phyloP scores from a whole-genome alignment of 306 rosid genomes.

The Trifolium repens region DNA sequence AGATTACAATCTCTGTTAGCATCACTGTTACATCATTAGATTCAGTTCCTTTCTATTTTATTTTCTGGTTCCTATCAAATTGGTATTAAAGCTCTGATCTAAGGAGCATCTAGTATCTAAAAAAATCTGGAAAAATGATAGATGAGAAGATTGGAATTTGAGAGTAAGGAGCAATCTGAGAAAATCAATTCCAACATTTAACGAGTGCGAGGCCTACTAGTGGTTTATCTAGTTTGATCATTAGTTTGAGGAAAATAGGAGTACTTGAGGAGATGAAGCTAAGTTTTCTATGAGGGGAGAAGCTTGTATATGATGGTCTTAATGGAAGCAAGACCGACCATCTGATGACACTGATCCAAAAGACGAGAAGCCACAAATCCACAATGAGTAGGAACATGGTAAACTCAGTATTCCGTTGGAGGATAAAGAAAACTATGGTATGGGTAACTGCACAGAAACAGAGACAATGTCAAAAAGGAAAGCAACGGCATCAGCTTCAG shows the following conservation, averaged over 20 bases:
- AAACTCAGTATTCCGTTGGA: neutral
- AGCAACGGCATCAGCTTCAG: neutral
- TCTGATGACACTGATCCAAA: neutral
- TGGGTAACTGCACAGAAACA: neutral
- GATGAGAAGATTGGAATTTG: neutral
- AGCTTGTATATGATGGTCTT: neutral
- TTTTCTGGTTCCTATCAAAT: neutral
- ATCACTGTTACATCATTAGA: neutral
- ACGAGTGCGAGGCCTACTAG: neutral
- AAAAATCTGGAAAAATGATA: neutral
- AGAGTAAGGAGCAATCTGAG: neutral
- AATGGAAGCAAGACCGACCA: slow-evolving; percentile 7
- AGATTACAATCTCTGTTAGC: neutral
- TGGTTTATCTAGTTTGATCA: neutral
- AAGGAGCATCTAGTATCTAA: too few species aligned
- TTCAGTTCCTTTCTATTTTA: neutral
- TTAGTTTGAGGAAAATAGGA: neutral
- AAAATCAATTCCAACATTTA: neutral
- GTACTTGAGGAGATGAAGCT: neutral
- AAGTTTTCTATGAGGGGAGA: neutral
- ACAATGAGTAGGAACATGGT: neutral
- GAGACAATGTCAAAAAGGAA: neutral
- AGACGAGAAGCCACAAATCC: neutral
- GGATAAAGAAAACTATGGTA: neutral
- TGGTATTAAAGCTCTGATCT: too few species aligned